Evolutionary conservation across 2,329 filamentous ascomycete genomes (phyloP).

Genomic region (Xylariales sp.): DNA sequence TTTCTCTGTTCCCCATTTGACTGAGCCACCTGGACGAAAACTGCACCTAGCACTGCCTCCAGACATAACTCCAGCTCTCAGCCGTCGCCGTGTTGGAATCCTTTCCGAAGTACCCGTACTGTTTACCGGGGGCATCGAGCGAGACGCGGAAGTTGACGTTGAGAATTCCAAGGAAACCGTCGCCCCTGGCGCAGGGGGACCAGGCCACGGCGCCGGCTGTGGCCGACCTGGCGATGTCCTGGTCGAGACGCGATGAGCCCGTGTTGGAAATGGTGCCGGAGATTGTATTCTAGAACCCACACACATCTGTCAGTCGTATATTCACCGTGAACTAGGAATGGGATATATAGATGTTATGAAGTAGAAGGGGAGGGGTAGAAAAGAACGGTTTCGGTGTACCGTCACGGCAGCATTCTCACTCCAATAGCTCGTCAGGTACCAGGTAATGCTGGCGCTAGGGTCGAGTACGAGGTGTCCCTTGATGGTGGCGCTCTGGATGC

Average conservation of each 20-base stretch:
- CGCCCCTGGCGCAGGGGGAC: constrained; percentile 51
- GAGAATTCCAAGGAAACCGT: constrained; percentile 53
- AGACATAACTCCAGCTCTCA: constrained; percentile 54
- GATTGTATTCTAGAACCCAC: constrained; percentile 46
- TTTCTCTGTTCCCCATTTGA: background rate
- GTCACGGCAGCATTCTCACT: constrained; percentile 52
- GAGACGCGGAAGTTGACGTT: constrained; percentile 57
- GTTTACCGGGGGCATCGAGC: constrained; percentile 48
- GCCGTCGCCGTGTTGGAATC: constrained; percentile 43
- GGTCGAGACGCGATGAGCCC: constrained; percentile 43
- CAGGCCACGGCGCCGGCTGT: constrained; percentile 47
- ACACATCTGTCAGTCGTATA: background rate
- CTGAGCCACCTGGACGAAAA: background rate
- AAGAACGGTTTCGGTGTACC: constrained; percentile 42
- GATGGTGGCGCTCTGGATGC: constrained; percentile 50
- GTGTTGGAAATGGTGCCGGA: constrained; percentile 46
- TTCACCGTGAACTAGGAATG: background rate
- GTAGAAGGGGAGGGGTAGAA: background rate
- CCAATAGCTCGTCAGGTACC: constrained; percentile 53
- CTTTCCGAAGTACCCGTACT: constrained; percentile 53
- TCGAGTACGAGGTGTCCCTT: constrained; percentile 50
- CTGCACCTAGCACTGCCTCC: constrained; percentile 50
- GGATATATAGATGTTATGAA: background rate
- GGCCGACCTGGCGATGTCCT: constrained; percentile 46
- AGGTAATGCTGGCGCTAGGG: constrained; percentile 50